Evolutionary conservation across 1,284 basidiomycete genomes (phyloP).

Genomic region (Malassezia brasiliensis): DNA sequence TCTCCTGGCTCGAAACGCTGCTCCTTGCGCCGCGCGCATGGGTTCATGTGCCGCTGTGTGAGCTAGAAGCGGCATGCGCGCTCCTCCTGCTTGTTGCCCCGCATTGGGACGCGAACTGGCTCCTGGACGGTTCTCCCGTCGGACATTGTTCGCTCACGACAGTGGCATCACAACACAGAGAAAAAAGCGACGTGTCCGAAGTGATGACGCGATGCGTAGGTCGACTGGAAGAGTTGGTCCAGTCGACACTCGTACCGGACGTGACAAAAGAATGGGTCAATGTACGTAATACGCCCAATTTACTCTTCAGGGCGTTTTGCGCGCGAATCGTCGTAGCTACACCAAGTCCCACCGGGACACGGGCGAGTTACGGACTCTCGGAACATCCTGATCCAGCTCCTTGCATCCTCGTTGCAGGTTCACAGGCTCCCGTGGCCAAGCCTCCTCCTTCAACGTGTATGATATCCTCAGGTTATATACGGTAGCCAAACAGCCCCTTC

Average conservation of each 20-base stretch:
- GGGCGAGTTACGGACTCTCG: too few relatives aligned
- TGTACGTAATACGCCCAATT: conserved; percentile 1
- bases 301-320: conserved; percentile 3
- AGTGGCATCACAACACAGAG: too few relatives aligned
- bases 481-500: background rate
- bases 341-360: too few relatives aligned
- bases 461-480: too few relatives aligned
- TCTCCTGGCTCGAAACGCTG: conserved; percentile 7
- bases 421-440: too few relatives aligned
- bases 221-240: conserved; percentile 1
- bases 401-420: too few relatives aligned
- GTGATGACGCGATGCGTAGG: background rate
- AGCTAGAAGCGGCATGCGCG: conserved; percentile 16
- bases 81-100: conserved; percentile 10
- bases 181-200: too few relatives aligned
- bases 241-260: background rate
- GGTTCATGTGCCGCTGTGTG: conserved; percentile 7
- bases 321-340: too few relatives aligned
- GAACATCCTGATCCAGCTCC: too few relatives aligned
- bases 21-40: conserved; percentile 3
- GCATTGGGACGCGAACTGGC: background rate
- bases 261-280: conserved; percentile 3
- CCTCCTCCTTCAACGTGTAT: too few relatives aligned
- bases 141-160: too few relatives aligned
- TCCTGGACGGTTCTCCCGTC: background rate